Evolutionary conservation across 2,329 filamentous ascomycete genomes (phyloP).

Genomic region (Cordyceps sp.): DNA sequence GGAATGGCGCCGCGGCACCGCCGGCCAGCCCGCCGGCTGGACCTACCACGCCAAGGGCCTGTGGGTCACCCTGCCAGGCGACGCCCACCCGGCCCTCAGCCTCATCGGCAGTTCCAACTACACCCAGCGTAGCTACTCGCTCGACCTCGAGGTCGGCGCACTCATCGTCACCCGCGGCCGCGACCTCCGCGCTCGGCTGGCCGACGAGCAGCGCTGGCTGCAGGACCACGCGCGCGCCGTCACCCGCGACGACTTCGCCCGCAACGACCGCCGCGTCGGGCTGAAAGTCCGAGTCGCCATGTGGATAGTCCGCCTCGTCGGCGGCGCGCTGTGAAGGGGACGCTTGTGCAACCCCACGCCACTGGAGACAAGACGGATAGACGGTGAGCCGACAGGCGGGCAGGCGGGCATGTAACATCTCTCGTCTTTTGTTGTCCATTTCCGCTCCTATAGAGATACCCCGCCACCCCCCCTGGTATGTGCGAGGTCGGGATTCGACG

Average conservation of each 20-base stretch:
- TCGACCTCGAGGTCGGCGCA: constrained; percentile 82
- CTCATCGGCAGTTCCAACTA: constrained; percentile 91
- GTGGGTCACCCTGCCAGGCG: constrained; percentile 63
- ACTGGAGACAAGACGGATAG: neutral
- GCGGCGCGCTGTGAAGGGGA: constrained; percentile 49
- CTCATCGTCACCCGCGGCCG: constrained; percentile 69
- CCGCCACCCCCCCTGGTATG: no score
- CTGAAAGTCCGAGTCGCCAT: constrained; percentile 76
- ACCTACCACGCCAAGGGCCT: constrained; percentile 96
- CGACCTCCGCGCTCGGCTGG: constrained; percentile 53
- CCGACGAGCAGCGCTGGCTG: constrained; percentile 65
- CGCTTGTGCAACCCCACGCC: no score
- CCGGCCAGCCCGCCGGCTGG: constrained; percentile 73
- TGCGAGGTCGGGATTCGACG: no score
- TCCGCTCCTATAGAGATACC: no score
- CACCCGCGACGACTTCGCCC: constrained; percentile 63
- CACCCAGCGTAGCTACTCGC: constrained; percentile 79
- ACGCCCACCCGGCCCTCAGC: constrained; percentile 55
- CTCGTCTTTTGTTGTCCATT: no score
- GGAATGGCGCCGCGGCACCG: constrained; percentile 75
- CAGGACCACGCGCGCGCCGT: constrained; percentile 55
- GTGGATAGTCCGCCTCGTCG: constrained; percentile 80
- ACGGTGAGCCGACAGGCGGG: no score
- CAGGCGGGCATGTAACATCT: no score
- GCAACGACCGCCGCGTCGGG: constrained; percentile 67